phyloP scores from a whole-genome alignment of 2,329 filamentous ascomycete genomes.

The Aureobasidium sp. region DNA sequence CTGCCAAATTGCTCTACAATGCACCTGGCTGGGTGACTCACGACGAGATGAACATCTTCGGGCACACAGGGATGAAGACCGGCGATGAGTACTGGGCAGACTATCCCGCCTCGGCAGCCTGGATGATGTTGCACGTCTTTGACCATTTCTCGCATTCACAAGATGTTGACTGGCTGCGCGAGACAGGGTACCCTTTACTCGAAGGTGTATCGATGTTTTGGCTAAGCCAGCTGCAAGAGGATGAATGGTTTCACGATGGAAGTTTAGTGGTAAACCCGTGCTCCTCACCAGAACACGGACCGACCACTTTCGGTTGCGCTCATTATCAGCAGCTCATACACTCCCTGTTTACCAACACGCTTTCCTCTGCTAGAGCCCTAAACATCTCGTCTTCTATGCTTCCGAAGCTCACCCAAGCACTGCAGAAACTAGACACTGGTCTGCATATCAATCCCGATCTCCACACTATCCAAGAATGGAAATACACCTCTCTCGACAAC shows the following conservation, averaged over 20 bases:
- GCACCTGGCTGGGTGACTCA: slow-evolving; percentile 51
- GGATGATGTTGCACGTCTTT: slow-evolving; percentile 55
- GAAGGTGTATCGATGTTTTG: slow-evolving; percentile 51
- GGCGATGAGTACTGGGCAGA: slow-evolving; percentile 36
- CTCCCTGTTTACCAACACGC: slow-evolving; percentile 30
- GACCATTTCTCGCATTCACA: slow-evolving; percentile 50
- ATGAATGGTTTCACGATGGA: slow-evolving; percentile 44
- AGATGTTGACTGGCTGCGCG: slow-evolving; percentile 39
- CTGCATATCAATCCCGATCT: slow-evolving; percentile 40
- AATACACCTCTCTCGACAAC: slow-evolving; percentile 36
- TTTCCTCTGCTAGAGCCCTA: slow-evolving; percentile 21
- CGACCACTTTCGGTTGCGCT: slow-evolving; percentile 45
- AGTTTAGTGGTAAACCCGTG: slow-evolving; percentile 52
- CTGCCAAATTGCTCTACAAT: slow-evolving; percentile 48
- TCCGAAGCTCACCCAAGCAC: slow-evolving; percentile 33
- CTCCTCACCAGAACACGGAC: slow-evolving; percentile 51
- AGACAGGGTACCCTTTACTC: slow-evolving; percentile 46
- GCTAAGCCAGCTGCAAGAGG: slow-evolving; percentile 47
- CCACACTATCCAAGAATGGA: slow-evolving; percentile 45
- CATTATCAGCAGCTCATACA: slow-evolving; percentile 48
- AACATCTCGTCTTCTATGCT: slow-evolving; percentile 29
- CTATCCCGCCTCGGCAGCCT: slow-evolving; percentile 45
- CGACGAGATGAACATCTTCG: slow-evolving; percentile 54
- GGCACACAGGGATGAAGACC: slow-evolving; percentile 47
- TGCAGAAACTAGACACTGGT: slow-evolving; percentile 44